These are phyloP conservation scores for Endoconidiophora laricicola DNA, from an alignment of 2,329 filamentous ascomycete species.

Conservation along the genomic window DNA sequence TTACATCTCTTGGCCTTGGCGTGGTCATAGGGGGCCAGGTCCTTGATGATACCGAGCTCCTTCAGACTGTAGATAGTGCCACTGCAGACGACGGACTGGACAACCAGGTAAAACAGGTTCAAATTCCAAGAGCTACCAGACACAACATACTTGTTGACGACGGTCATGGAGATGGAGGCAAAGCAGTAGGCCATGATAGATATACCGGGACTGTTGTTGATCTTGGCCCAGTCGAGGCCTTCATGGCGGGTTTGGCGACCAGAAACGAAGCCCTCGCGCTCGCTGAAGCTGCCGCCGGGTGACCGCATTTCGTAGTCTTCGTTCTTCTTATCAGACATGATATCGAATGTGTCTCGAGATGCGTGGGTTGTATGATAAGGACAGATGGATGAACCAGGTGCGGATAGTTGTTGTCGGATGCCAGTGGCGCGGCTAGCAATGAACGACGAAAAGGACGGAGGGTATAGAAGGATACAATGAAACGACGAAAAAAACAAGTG, in stretches of 20 bases:
- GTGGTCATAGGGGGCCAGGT: slow-evolving; percentile 62
- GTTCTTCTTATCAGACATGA: slow-evolving; percentile 81
- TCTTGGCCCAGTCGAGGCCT: slow-evolving; percentile 25
- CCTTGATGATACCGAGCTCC: slow-evolving; percentile 63
- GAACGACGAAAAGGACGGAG: slow-evolving; percentile 1
- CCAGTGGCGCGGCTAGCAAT: not conserved
- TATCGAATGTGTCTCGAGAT: not conserved
- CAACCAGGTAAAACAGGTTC: slow-evolving; percentile 82
- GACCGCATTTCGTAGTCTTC: slow-evolving; percentile 61
- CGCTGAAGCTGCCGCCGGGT: slow-evolving; percentile 31
- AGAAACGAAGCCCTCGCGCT: slow-evolving; percentile 35
- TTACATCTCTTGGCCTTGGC: slow-evolving; percentile 87
- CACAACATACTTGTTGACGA: slow-evolving; percentile 98
- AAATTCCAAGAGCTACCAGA: slow-evolving; percentile 85
- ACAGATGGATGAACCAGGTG: not conserved
- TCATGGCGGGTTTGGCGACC: slow-evolving; percentile 17
- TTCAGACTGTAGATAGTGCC: slow-evolving; percentile 71
- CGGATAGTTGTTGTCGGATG: not conserved
- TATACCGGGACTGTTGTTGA: slow-evolving; percentile 60
- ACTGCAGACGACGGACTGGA: slow-evolving; percentile 87
- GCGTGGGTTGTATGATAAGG: not conserved
- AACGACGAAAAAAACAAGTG: not conserved
- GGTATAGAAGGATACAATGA: not conserved
- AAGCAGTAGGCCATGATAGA: slow-evolving; percentile 83
- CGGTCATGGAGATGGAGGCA: slow-evolving; percentile 97